These are phyloP conservation scores for Sporothrix dimorphospora DNA, from an alignment of 2,329 filamentous ascomycete species.

Conservation along the genomic window DNA sequence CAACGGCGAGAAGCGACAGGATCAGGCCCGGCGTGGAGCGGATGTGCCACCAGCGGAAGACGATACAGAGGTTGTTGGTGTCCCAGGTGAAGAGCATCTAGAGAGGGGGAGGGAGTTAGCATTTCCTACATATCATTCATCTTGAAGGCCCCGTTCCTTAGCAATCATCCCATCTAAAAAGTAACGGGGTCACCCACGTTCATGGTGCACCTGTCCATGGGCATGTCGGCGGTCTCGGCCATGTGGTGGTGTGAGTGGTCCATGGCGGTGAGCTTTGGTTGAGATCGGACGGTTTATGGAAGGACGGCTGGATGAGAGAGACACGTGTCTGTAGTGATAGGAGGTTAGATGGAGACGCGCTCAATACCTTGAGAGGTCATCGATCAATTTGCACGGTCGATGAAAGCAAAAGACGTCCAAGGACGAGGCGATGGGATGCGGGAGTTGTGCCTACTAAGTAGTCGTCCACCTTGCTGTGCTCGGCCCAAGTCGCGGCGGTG, in stretches of 20 bases:
- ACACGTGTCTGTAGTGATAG: not conserved
- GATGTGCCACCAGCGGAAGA: constrained; percentile 91
- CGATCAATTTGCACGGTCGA: not conserved
- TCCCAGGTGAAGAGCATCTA: constrained; percentile 99
- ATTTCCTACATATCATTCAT: not conserved
- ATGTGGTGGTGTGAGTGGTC: constrained; percentile 50
- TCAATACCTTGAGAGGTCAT: not conserved
- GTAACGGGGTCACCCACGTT: constrained; percentile 63
- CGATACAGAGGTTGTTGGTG: constrained; percentile 89
- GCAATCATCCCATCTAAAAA: not conserved
- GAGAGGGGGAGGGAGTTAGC: not conserved
- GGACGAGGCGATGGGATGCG: not conserved
- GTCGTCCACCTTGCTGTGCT: not conserved
- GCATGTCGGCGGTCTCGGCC: constrained; percentile 61
- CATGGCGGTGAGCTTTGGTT: constrained; percentile 40
- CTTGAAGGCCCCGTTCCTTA: not conserved
- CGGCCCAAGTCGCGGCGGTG: not conserved
- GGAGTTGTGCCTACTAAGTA: not conserved
- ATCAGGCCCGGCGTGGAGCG: constrained; percentile 73
- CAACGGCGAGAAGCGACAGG: constrained; percentile 79
- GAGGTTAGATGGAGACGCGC: not conserved
- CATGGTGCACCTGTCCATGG: constrained; percentile 80
- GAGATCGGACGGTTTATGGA: not conserved
- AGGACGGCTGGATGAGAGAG: not conserved
- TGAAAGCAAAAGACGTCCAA: not conserved